Evolutionary conservation across 768 basidiomycete species (phyloP), one percentile per base, ranked within the genome.

Genomic region (Termitomyces sp.): DNA sequence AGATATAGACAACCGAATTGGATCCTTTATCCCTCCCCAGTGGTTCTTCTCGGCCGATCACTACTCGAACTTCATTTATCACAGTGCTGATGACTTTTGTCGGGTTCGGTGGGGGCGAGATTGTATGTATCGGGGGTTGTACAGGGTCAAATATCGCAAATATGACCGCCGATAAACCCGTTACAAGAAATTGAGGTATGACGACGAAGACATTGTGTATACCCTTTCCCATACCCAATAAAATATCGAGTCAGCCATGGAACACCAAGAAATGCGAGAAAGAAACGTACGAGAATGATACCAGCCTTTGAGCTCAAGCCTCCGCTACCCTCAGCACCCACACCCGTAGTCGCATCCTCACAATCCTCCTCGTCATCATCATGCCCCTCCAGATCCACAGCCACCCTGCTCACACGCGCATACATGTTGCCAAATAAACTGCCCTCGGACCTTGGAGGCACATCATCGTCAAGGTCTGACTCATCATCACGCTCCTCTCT

Each of bases 141-240:
- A 74, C 69, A 0, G 90, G 88, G 62, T 96, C 95, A 62, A 94
- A 80, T 5, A 97, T 73, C 15, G 91, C 91, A 68, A 98, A 97
- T 50, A 98, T 82, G 63, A 96, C 76, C 10, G 94, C 86, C 0
- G 94, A 87, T 5, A 98, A 72, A 29, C 87, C 94, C 0, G 92
- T 96, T 37, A 96, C 89, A 45, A 98, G 80, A 74, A 98, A 96
- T 69, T 98, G 96, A 0, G 96, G 96, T 7, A 97, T 76, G 61
- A 98, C 96, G 63, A 98, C 79, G 73, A 91, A 96, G 61, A 97
- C 84, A 69, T 97, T 98, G 74, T 98, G 95, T 56, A 98, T 96
- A 45, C 96, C 95, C 92, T 94, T 47, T 20, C n/a, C 15, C 43
- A 15, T 1, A 29, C 31, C 36, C 32, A 32, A 34, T 62, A 38